Conservation (phyloP, 1,284 basidiomycete species). For the Ganoderma sinense region DNA sequence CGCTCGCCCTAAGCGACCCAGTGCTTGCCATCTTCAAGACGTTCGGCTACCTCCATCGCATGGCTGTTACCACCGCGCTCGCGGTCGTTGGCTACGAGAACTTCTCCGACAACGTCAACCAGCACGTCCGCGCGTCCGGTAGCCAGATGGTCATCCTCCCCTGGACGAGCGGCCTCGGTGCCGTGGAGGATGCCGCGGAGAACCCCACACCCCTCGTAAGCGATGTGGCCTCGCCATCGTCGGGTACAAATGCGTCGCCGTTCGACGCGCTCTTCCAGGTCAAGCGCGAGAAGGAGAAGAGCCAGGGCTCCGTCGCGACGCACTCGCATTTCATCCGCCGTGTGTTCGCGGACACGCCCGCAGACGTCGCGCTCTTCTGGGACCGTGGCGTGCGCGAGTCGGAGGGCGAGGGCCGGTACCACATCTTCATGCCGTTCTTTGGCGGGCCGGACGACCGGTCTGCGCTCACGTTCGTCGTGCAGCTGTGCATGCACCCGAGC, state of each 20-base stretch:
- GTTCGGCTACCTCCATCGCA: constrained; percentile 79
- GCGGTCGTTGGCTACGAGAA: constrained; percentile 72
- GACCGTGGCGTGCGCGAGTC: constrained; percentile 56
- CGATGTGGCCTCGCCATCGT: not conserved
- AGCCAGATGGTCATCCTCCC: constrained; percentile 86
- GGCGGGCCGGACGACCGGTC: constrained; percentile 93
- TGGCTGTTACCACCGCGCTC: constrained; percentile 75
- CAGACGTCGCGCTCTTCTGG: constrained; percentile 84
- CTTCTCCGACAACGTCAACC: constrained; percentile 72
- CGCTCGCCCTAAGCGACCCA: constrained; percentile 79
- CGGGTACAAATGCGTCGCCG: constrained; percentile 19
- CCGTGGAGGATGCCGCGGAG: constrained; percentile 13
- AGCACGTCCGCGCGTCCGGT: constrained; percentile 63
- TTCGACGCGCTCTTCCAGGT: constrained; percentile 65
- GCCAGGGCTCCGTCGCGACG: constrained; percentile 59
- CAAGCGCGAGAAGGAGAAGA: constrained; percentile 40
- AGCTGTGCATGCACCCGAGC: constrained; percentile 72
- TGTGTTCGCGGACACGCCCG: constrained; percentile 72
- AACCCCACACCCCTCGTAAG: not conserved
- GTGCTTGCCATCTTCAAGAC: constrained; percentile 84
- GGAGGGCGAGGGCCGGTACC: constrained; percentile 50
- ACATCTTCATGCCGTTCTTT: constrained; percentile 89
- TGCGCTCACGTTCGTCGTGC: constrained; percentile 80
- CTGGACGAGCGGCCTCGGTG: constrained; percentile 59
- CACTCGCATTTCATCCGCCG: constrained; percentile 85